These are phyloP conservation scores for Platanthera guangdongensis DNA, from an alignment of 106 monocot species.

Conservation along the genomic window DNA sequence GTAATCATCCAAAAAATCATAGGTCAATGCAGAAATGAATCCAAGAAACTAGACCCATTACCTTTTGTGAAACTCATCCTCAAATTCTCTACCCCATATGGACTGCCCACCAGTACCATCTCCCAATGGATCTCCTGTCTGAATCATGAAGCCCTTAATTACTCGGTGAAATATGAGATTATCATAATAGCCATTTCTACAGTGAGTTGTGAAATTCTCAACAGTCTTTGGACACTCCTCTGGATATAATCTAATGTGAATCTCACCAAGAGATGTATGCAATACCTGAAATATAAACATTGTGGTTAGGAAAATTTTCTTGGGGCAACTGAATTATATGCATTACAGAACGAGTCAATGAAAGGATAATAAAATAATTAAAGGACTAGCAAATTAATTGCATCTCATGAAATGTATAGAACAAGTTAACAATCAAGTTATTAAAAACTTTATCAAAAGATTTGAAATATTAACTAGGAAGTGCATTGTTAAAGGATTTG, in stretches of 20 bases:
- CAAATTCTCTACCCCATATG: constrained; percentile 97
- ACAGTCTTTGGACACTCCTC: constrained; percentile 99
- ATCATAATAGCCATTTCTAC: constrained; percentile 96
- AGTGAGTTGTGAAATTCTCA: constrained; percentile 97
- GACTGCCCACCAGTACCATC: constrained; percentile 99
- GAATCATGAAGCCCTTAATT: constrained; percentile 96
- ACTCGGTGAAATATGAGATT: constrained; percentile 98
- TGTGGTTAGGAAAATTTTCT: constrained; percentile 1
- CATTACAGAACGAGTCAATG: neutral
- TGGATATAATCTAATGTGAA: constrained; percentile 84
- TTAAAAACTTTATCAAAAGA: neutral
- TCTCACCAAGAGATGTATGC: constrained; percentile 89
- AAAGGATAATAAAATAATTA: neutral
- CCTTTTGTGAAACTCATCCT: constrained; percentile 99
- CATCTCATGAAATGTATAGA: neutral
- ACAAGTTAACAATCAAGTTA: neutral
- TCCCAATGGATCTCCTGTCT: constrained; percentile 95
- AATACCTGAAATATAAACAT: constrained; percentile 41
- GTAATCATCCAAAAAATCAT: neutral
- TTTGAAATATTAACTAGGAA: neutral
- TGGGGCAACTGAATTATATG: neutral
- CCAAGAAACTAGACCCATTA: constrained; percentile 8
- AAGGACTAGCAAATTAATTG: neutral
- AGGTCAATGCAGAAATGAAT: neutral
- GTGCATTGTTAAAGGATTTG: neutral